These are phyloP conservation scores for Phaseolus lunatus DNA, from an alignment of 306 rosid genomes.

Conservation along the genomic window DNA sequence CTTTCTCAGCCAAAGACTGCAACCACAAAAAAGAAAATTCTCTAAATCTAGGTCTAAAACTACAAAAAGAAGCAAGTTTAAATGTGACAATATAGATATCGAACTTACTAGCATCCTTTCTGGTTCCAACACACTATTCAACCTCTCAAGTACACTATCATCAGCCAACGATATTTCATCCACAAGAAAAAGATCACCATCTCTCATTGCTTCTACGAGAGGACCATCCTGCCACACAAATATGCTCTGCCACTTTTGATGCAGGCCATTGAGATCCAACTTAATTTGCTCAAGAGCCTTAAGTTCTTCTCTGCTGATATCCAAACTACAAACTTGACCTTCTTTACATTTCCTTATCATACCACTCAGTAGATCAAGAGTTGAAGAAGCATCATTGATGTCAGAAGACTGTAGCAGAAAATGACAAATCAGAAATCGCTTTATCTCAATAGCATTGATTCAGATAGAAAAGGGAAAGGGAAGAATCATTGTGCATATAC, in stretches of 20 bases:
- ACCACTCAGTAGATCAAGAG: conserved; percentile 56
- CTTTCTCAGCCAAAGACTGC: conserved; percentile 92
- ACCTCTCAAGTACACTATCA: conserved; percentile 97
- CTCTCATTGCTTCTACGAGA: conserved; percentile 85
- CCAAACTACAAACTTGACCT: conserved; percentile 44
- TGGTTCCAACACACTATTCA: conserved; percentile 94
- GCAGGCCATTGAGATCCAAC: conserved; percentile 61
- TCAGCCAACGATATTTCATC: conserved; percentile 98
- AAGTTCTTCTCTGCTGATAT: conserved; percentile 54
- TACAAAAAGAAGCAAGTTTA: conserved; percentile 10
- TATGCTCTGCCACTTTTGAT: conserved; percentile 84
- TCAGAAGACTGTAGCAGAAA: conserved; percentile 60
- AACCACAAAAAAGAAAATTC: conserved; percentile 32
- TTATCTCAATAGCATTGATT: neutral
- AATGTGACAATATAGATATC: neutral
- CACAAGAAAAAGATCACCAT: conserved; percentile 84
- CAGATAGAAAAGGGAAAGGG: neutral
- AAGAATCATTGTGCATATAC: neutral
- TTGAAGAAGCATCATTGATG: conserved; percentile 70
- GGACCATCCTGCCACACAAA: conserved; percentile 98
- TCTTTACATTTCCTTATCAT: conserved; percentile 57
- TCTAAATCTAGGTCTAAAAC: conserved; percentile 10
- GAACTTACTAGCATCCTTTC: conserved; percentile 82
- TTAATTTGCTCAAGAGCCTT: conserved; percentile 54
- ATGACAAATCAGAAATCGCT: conserved; percentile 28